Percentiles rank a stretch among this genome's conserved stretches.
These are phyloP conservation scores for Erigeron philadelphicus DNA, from an alignment of 140 eudicot species.

Conservation along the genomic window DNA sequence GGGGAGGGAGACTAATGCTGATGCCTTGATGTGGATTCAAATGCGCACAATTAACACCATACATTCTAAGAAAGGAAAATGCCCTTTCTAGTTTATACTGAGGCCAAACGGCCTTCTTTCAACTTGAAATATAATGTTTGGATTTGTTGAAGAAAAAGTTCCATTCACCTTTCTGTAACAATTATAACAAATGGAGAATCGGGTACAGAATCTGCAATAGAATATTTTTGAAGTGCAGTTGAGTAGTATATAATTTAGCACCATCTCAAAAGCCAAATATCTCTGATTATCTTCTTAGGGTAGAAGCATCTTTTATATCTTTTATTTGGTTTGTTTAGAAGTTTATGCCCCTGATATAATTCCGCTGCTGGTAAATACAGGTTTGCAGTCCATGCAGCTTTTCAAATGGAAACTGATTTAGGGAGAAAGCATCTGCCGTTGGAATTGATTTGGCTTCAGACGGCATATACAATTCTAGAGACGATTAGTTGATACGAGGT, in stretches of 20 bases:
- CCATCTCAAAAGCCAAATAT: background rate
- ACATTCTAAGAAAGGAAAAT: background rate
- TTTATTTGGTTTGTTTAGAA: too few relatives aligned
- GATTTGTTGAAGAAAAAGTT: background rate
- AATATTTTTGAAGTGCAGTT: background rate
- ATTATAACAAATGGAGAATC: slow-evolving; percentile 4
- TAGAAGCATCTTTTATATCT: background rate
- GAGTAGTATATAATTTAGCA: background rate
- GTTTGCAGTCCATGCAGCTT: background rate
- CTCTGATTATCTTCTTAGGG: background rate
- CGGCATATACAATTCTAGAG: background rate
- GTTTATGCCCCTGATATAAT: background rate
- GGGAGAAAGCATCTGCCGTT: background rate
- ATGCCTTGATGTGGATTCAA: background rate
- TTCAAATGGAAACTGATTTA: background rate
- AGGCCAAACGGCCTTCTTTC: background rate
- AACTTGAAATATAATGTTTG: background rate
- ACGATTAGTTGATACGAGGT: background rate
- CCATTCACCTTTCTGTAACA: background rate
- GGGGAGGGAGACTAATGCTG: background rate
- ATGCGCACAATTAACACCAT: background rate
- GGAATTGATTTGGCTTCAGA: slow-evolving; percentile 13
- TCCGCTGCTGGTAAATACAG: slow-evolving; percentile 7
- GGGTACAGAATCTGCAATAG: background rate
- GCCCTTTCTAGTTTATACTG: slow-evolving; percentile 4